Evolutionary conservation across 768 basidiomycete species (phyloP), one percentile per base, ranked within the genome.

Genomic region (Leucocoprinus birnbaumii): DNA sequence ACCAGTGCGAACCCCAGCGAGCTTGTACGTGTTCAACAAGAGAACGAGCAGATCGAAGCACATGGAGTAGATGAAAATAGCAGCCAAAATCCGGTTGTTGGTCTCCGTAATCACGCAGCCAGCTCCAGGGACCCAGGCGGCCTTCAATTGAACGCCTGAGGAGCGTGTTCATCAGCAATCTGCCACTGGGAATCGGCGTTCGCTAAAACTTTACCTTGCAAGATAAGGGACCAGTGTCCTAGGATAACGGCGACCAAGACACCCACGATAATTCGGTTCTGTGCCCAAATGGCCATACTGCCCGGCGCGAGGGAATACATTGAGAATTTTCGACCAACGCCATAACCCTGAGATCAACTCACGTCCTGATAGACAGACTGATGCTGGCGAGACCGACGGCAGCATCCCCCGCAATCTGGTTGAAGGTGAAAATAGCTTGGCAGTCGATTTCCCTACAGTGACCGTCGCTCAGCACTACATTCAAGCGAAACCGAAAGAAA

Each of bases 11-110:
- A 64, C 51, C 1, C 71, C 65, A 8, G 73, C 58, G 21, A 89
- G 76, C 63, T 85, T 88, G 67, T 79, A 82, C 11, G 76, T 79
- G 35, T 80, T 87, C 59, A 89, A 67, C 22, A 71, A 56, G 43
- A 89, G 74, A 37, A 88, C 84, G 25, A 78, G 55, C 19, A 86
- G 69, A 64, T 89, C 88, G 63, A 89, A 87, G 62, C 74, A 73
- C 88, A 89, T 90, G 26, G 86, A 83, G 61, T 89, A 89, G 27
- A 88, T 84, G 66, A 88, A 89, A 3, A 84, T 84, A 2, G 84
- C 82, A 3, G 85, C 83, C 27, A 89, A 76, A 49, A 87, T 68
- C 8, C 66, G 81, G 65, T 82, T 89, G 63, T 85, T 80, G 6
- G 86, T 85, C 26, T 77, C 62, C 1, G 75, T 72, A 53, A 89